Conservation (phyloP, 352 stramenopile species). For the Elongisporangium undulatum region DNA sequence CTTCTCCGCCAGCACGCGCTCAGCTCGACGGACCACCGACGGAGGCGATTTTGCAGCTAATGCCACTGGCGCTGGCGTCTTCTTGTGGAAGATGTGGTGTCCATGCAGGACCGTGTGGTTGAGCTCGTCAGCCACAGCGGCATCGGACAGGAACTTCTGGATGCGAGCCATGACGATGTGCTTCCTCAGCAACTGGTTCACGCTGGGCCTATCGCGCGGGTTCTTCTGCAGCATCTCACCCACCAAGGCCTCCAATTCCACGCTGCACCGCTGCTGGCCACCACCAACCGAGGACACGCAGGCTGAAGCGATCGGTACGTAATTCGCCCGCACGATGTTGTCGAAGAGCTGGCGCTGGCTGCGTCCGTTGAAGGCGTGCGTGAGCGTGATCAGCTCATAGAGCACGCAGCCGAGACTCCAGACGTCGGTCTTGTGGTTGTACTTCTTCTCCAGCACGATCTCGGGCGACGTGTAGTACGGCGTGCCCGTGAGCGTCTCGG, state of each 20-base stretch:
- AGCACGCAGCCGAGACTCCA: constrained; percentile 93
- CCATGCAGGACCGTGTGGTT: constrained; percentile 72
- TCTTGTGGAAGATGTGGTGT: constrained; percentile 58
- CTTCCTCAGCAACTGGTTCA: constrained; percentile 52
- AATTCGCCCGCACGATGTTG: constrained; percentile 47
- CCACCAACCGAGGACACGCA: not conserved
- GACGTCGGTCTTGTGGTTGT: constrained; percentile 93
- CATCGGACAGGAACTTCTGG: constrained; percentile 55
- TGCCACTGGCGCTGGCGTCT: constrained; percentile 1
- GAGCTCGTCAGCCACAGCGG: constrained; percentile 46
- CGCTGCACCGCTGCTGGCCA: constrained; percentile 11
- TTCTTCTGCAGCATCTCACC: constrained; percentile 58
- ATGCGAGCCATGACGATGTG: constrained; percentile 61
- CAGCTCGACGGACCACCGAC: constrained; percentile 9
- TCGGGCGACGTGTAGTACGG: constrained; percentile 94
- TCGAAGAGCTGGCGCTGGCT: constrained; percentile 76
- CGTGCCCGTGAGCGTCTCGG: constrained; percentile 69
- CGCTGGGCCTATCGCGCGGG: constrained; percentile 51
- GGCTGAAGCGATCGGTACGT: constrained; percentile 12
- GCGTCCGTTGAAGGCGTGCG: constrained; percentile 86
- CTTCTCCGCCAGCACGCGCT: constrained; percentile 7
- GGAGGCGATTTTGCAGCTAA: not conserved
- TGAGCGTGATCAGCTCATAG: constrained; percentile 89
- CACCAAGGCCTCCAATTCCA: constrained; percentile 30
- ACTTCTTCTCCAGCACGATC: constrained; percentile 89